Percentiles rank a stretch among this genome's conserved stretches.
These are phyloP conservation scores for Trichoderma atroviride DNA, from an alignment of 2,329 filamentous ascomycete genomes.

Conservation along the genomic window DNA sequence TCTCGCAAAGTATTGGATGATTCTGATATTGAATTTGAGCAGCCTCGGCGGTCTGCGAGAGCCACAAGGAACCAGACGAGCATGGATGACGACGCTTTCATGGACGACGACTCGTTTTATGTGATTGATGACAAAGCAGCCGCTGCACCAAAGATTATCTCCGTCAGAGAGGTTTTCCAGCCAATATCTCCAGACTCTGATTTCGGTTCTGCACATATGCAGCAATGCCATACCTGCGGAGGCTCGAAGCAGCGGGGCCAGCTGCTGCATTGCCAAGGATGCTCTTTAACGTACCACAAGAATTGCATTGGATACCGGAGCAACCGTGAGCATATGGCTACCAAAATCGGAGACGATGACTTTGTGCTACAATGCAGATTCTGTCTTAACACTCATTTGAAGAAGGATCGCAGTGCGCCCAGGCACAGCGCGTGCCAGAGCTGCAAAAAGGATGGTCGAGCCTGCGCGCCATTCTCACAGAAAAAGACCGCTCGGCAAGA, in stretches of 20 bases:
- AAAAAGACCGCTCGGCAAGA: constrained; percentile 78
- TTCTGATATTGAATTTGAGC: constrained; percentile 58
- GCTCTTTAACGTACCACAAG: constrained; percentile 81
- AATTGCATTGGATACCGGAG: constrained; percentile 75
- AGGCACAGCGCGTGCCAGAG: constrained; percentile 70
- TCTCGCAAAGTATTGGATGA: constrained; percentile 35
- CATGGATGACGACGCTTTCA: constrained; percentile 56
- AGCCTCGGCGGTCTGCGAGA: constrained; percentile 52
- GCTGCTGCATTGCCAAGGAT: constrained; percentile 89
- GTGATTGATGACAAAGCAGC: constrained; percentile 50
- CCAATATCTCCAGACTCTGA: constrained; percentile 60
- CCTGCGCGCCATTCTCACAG: constrained; percentile 75
- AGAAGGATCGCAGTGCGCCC: constrained; percentile 71
- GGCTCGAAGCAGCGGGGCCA: constrained; percentile 56
- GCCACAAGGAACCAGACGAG: constrained; percentile 47
- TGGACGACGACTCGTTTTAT: constrained; percentile 62
- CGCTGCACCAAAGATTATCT: constrained; percentile 57
- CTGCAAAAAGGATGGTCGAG: constrained; percentile 65
- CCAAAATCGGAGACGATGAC: constrained; percentile 73
- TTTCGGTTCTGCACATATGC: constrained; percentile 72
- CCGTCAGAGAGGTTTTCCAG: constrained; percentile 75
- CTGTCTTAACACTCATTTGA: constrained; percentile 70
- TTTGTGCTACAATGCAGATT: constrained; percentile 90
- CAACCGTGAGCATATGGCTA: constrained; percentile 81
- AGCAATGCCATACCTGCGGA: constrained; percentile 71